These are phyloP conservation scores for Guyanaporus albipodus DNA, from an alignment of 768 basidiomycete genomes.

Conservation along the genomic window DNA sequence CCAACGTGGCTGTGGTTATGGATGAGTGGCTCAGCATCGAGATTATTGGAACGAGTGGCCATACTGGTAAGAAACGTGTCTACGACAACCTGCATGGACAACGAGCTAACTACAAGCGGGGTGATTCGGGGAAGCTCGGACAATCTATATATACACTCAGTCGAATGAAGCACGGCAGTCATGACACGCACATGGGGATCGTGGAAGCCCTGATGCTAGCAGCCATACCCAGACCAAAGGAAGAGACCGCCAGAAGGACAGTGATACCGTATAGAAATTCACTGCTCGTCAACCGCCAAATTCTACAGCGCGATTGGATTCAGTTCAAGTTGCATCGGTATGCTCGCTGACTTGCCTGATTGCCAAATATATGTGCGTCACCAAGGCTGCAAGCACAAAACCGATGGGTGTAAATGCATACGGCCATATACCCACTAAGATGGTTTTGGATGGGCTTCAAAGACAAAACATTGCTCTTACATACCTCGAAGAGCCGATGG, in stretches of 20 bases:
- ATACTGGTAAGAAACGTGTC: too few species aligned
- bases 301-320: constrained; percentile 1
- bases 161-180: too few species aligned
- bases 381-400: constrained; percentile 43
- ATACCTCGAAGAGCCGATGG: constrained; percentile 12
- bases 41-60: too few species aligned
- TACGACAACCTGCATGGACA: too few species aligned
- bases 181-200: constrained; percentile 34
- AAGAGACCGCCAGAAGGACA: constrained; percentile 34
- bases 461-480: not conserved
- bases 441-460: constrained; percentile 16
- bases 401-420: constrained; percentile 49
- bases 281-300: constrained; percentile 12
- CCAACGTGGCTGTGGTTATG: too few species aligned
- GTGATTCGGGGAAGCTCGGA: too few species aligned
- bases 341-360: constrained; percentile 38
- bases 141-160: too few species aligned
- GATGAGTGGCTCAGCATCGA: too few species aligned
- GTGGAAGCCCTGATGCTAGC: constrained; percentile 43
- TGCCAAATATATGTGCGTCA: constrained; percentile 47
- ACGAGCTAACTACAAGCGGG: too few species aligned
- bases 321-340: not conserved
- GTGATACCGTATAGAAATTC: constrained; percentile 33
- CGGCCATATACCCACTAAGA: constrained; percentile 45
- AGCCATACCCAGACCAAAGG: constrained; percentile 42